Evolutionary conservation across 371 early-diverging fungal species (phyloP).

Genomic region (Catenaria anguillulae): DNA sequence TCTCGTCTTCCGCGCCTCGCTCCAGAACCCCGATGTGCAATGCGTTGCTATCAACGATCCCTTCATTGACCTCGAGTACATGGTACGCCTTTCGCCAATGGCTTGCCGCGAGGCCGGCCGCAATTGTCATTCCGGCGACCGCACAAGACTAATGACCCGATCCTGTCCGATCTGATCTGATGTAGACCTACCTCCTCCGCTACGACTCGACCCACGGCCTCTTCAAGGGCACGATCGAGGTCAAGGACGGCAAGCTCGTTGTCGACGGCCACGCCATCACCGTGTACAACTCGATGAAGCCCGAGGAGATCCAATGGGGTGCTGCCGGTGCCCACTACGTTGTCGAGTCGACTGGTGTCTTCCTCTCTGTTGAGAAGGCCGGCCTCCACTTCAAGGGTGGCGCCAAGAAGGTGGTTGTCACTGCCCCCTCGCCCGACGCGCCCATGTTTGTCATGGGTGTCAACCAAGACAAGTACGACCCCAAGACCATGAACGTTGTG

Average conservation of each 20-base stretch:
- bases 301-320: constrained; percentile 88
- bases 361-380: constrained; percentile 83
- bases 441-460: constrained; percentile 86
- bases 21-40: constrained; percentile 54
- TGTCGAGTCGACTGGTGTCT: constrained; percentile 98
- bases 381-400: constrained; percentile 80
- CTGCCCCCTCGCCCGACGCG: constrained; percentile 87
- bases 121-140: too few species aligned
- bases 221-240: constrained; percentile 58
- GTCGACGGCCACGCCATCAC: constrained; percentile 66
- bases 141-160: too few species aligned
- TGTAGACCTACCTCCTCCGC: constrained; percentile 68
- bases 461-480: constrained; percentile 83
- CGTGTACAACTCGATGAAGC: constrained; percentile 55
- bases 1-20: constrained; percentile 85
- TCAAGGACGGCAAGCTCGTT: constrained; percentile 66
- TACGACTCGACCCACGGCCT: constrained; percentile 97
- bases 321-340: constrained; percentile 77
- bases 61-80: constrained; percentile 88
- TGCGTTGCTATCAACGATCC: constrained; percentile 98
- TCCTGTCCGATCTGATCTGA: too few species aligned
- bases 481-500: constrained; percentile 60
- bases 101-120: too few species aligned
- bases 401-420: constrained; percentile 96
- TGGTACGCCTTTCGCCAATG: constrained; percentile 38